Conservation (phyloP, 495 filamentous ascomycete genomes). For the Penicillium samsonianum region DNA sequence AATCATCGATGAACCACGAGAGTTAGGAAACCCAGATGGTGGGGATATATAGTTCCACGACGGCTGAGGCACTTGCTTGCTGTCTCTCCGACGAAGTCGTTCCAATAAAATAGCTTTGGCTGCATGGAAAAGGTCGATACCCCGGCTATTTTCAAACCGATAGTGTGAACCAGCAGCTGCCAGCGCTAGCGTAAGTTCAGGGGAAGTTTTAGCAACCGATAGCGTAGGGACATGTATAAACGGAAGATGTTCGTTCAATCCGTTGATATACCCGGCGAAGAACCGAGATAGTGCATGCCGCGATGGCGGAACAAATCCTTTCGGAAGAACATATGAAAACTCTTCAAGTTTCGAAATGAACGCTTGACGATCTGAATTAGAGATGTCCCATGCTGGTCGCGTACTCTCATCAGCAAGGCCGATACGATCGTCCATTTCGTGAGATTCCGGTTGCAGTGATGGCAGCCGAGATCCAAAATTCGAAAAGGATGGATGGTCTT, state of each 20-base stretch:
- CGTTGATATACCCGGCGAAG: conserved; percentile 52
- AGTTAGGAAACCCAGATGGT: conserved; percentile 38
- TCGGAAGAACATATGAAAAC: conserved; percentile 66
- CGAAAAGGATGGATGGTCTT: conserved; percentile 55
- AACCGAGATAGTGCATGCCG: conserved; percentile 49
- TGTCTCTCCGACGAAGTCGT: conserved; percentile 48
- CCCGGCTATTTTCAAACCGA: conserved; percentile 66
- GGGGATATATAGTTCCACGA: conserved; percentile 49
- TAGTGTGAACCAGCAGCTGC: conserved; percentile 54
- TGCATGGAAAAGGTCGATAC: conserved; percentile 71
- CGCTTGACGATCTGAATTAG: conserved; percentile 59
- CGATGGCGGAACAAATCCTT: conserved; percentile 61
- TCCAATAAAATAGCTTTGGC: conserved; percentile 51
- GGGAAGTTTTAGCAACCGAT: conserved; percentile 45
- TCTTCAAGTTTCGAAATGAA: conserved; percentile 66
- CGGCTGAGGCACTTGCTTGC: conserved; percentile 45
- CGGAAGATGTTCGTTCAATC: conserved; percentile 50
- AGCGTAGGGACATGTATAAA: conserved; percentile 54
- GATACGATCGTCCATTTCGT: conserved; percentile 56
- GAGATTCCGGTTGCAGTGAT: conserved; percentile 64
- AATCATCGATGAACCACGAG: conserved; percentile 43
- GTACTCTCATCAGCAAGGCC: conserved; percentile 47
- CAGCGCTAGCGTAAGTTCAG: conserved; percentile 49
- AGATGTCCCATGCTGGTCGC: conserved; percentile 64
- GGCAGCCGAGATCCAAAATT: conserved; percentile 70